Percentiles rank a stretch among this genome's conserved stretches.
Evolutionary conservation across 2,329 filamentous ascomycete species (phyloP).

Genomic region (Seiridium cupressi): DNA sequence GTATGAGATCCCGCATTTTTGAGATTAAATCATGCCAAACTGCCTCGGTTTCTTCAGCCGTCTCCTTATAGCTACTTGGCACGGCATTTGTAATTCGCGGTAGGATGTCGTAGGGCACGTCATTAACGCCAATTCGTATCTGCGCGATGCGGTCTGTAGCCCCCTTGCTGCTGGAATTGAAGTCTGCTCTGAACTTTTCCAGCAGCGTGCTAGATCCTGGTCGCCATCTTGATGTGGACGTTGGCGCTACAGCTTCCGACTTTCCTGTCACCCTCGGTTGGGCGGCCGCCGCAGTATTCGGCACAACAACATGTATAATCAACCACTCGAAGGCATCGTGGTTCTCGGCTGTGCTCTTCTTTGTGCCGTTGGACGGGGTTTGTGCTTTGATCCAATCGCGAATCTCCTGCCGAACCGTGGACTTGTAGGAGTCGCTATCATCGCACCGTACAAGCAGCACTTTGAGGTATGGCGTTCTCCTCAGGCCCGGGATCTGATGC

Average conservation of each 20-base stretch:
- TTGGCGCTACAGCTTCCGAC: constrained; percentile 55
- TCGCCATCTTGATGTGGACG: constrained; percentile 68
- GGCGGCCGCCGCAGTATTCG: constrained; percentile 77
- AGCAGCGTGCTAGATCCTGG: constrained; percentile 78
- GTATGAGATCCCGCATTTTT: constrained; percentile 83
- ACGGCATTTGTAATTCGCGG: constrained; percentile 63
- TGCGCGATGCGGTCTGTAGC: constrained; percentile 79
- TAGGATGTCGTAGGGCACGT: constrained; percentile 63
- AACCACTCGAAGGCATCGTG: constrained; percentile 98
- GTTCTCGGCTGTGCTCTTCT: constrained; percentile 73
- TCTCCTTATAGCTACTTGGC: constrained; percentile 65
- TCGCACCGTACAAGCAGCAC: constrained; percentile 87
- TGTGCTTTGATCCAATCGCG: constrained; percentile 89
- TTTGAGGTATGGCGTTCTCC: constrained; percentile 92
- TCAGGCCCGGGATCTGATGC: constrained; percentile 92
- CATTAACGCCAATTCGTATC: constrained; percentile 73
- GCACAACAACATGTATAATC: constrained; percentile 87
- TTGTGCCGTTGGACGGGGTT: constrained; percentile 57
- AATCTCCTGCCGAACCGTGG: constrained; percentile 71
- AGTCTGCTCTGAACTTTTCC: constrained; percentile 87
- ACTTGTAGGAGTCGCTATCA: constrained; percentile 92
- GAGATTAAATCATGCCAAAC: constrained; percentile 82
- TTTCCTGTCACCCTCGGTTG: constrained; percentile 67
- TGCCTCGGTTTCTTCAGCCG: constrained; percentile 72
- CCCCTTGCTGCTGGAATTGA: constrained; percentile 72